Conservation (phyloP, 2,329 filamentous ascomycete species). For the Scorias spongiosa region DNA sequence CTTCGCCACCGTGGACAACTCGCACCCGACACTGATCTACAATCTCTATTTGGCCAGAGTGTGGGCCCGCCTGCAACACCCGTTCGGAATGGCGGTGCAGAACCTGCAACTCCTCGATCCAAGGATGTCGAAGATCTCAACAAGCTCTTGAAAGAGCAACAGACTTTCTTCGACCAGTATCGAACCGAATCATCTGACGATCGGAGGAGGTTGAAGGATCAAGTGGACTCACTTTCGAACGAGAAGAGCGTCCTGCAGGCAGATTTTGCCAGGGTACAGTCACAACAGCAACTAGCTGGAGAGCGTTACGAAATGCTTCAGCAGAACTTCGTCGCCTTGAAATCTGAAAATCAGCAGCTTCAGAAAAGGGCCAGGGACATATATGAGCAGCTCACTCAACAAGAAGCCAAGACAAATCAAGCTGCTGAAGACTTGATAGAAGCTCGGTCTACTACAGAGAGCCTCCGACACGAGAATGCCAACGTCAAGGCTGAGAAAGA, state of each 20-base stretch:
- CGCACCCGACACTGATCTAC: constrained; percentile 45
- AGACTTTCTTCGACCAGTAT: constrained; percentile 79
- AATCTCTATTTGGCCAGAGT: constrained; percentile 57
- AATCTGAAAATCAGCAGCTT: constrained; percentile 71
- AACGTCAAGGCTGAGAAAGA: constrained; percentile 93
- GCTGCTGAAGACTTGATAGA: constrained; percentile 88
- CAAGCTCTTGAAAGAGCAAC: constrained; percentile 70
- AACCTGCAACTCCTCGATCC: constrained; percentile 32
- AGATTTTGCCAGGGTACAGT: constrained; percentile 64
- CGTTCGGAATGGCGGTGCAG: constrained; percentile 22
- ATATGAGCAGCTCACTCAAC: constrained; percentile 72
- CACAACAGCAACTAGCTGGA: constrained; percentile 64
- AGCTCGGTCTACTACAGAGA: constrained; percentile 64
- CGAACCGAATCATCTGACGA: constrained; percentile 73
- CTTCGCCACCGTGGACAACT: constrained; percentile 58
- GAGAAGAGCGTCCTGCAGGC: constrained; percentile 73
- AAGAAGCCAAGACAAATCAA: constrained; percentile 81
- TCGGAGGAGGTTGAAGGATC: constrained; percentile 66
- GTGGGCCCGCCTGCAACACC: constrained; percentile 35
- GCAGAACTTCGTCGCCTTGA: constrained; percentile 68
- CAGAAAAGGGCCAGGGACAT: constrained; percentile 66
- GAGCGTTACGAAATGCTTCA: constrained; percentile 84
- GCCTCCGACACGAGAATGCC: constrained; percentile 75
- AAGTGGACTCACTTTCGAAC: constrained; percentile 63
- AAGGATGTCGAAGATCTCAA: constrained; percentile 54